Conservation (phyloP, 306 rosid species). For the Abrus precatorius region DNA sequence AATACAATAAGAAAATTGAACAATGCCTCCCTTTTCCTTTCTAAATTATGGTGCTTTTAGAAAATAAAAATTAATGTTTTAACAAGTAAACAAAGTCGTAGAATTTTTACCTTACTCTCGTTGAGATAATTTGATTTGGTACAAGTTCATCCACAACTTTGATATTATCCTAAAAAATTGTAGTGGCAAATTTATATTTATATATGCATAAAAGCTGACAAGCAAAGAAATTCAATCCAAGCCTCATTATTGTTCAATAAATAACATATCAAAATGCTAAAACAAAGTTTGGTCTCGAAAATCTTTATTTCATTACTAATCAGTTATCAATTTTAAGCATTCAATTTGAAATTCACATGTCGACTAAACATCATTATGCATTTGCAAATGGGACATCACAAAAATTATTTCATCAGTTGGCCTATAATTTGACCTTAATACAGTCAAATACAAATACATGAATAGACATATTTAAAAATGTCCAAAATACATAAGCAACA, state of each 20-base stretch:
- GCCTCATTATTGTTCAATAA: constrained; percentile 21
- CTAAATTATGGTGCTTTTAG: neutral
- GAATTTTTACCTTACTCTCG: constrained; percentile 71
- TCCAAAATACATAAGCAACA: neutral
- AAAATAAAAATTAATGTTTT: neutral
- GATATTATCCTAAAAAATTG: constrained; percentile 66
- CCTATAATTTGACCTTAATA: constrained; percentile 17
- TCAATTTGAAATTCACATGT: constrained; percentile 18
- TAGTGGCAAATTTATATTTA: constrained; percentile 1
- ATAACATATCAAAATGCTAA: constrained; percentile 15
- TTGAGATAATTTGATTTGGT: constrained; percentile 89
- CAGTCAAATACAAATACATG: constrained; percentile 32
- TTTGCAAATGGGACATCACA: neutral
- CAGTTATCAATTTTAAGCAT: constrained; percentile 2
- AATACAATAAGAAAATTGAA: neutral
- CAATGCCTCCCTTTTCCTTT: neutral
- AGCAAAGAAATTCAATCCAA: constrained; percentile 36
- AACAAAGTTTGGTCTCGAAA: neutral
- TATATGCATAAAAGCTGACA: constrained; percentile 26
- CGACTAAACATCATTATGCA: neutral
- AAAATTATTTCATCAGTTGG: neutral
- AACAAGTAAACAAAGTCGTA: constrained; percentile 30
- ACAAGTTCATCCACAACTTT: constrained; percentile 78
- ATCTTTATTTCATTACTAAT: neutral
- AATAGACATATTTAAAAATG: constrained; percentile 23